Evolutionary conservation across 2,329 filamentous ascomycete genomes (phyloP), one percentile per base, ranked within the genome.

Genomic region (Ceratocystis alfenasii): DNA sequence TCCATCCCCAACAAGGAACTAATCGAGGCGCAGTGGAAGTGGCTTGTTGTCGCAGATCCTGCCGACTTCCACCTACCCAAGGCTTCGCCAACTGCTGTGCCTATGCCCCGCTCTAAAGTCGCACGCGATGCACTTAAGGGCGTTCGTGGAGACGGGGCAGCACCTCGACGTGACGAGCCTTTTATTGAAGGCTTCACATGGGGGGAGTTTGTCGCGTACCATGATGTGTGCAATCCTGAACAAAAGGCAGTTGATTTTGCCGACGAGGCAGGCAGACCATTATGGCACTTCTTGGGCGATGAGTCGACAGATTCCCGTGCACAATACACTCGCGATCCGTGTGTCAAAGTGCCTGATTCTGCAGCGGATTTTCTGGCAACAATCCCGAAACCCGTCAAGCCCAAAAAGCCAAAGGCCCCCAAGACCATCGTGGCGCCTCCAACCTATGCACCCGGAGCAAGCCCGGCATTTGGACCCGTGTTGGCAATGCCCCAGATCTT

Each of bases 231-330:
- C 3, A 66, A 66, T 33, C 80, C 63, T 73, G 48, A 61, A 4
- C 66, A 67, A 57, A 57, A 65, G 22, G 41, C 62, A 3, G 66
- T 67, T n/a, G 59, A 65, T 20, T 17, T 64, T 17, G 53, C 50
- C 15, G 69, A 72, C 68, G 88, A 87, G 70, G 78, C 78, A 22
- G 36, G 53, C n/a, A 20, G 53, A n/a, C 53, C 48, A 69, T 75
- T 96, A 20, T 97, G 92, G 90, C 83, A 90, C 76, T 97, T 96
- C 74, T 81, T 99, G 68, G 90, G 90, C 41, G 85, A 85, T 73
- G 83, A 82, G 22, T 97, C 93, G 25, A 96, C 93, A 5, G 93
- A 97, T 72, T 88, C 90, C 65, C 91, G 87, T 74, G 87, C 91
- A 30, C 90, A 95, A 74, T 99, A 94, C 76, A 95, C 92, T 3